Evolutionary conservation across 495 filamentous ascomycete species (phyloP).

Genomic region (Neurospora sublineolata): DNA sequence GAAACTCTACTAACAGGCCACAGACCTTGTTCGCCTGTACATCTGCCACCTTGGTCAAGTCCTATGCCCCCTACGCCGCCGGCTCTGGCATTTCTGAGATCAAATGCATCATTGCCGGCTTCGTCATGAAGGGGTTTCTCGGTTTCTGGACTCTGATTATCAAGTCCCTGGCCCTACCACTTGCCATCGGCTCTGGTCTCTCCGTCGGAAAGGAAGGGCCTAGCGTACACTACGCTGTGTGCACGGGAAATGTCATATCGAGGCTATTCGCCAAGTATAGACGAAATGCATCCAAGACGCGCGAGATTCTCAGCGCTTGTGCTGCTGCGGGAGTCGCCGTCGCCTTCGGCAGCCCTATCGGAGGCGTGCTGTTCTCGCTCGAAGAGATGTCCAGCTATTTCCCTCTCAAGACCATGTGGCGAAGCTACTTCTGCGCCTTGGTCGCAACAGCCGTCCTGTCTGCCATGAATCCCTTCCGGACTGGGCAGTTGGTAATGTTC

Average conservation of each 20-base stretch:
- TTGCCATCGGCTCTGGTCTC: slow-evolving; percentile 89
- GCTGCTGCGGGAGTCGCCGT: slow-evolving; percentile 93
- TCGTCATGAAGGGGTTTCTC: slow-evolving; percentile 98
- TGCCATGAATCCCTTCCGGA: slow-evolving; percentile 95
- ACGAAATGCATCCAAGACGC: slow-evolving; percentile 84
- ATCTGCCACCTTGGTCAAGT: slow-evolving; percentile 76
- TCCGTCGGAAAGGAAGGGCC: slow-evolving; percentile 97
- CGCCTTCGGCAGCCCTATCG: slow-evolving; percentile 94
- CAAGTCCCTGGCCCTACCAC: slow-evolving; percentile 81
- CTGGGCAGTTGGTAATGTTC: slow-evolving; percentile 99
- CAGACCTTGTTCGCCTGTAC: slow-evolving; percentile 73
- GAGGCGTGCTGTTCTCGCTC: slow-evolving; percentile 89
- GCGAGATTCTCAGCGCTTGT: slow-evolving; percentile 89
- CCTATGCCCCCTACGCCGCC: slow-evolving; percentile 91
- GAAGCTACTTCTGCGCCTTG: slow-evolving; percentile 94
- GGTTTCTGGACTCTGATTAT: slow-evolving; percentile 87
- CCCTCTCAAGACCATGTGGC: slow-evolving; percentile 94
- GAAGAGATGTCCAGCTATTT: slow-evolving; percentile 99
- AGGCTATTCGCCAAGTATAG: slow-evolving; percentile 87
- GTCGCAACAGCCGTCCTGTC: slow-evolving; percentile 91
- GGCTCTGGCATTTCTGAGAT: slow-evolving; percentile 98
- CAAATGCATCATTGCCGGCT: slow-evolving; percentile 99
- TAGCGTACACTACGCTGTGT: slow-evolving; percentile 96
- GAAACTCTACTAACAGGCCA: slow-evolving; percentile 5
- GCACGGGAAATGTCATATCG: slow-evolving; percentile 94